Percentiles rank a stretch among this genome's conserved stretches.
Conservation (phyloP, 73 alveolate species). For the Symbiodinium natans region DNA sequence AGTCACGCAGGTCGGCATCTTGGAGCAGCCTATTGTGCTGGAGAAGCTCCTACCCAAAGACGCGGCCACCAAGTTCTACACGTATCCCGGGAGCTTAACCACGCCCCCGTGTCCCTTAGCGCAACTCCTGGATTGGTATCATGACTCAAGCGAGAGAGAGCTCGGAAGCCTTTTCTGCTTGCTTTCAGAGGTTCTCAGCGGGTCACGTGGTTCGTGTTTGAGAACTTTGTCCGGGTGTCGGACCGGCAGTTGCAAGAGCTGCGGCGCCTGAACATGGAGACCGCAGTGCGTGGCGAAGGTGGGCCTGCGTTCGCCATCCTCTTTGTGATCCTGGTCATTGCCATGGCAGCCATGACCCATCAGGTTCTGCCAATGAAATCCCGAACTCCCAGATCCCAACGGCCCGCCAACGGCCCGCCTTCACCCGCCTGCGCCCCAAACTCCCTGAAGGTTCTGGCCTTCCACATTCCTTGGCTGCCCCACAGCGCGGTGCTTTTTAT, state of each 20-base stretch:
- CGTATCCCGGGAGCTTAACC: background rate
- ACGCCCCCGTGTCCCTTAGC: background rate
- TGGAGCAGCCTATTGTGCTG: background rate
- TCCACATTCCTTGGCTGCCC: background rate
- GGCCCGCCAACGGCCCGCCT: too few relatives aligned
- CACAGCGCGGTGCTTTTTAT: background rate
- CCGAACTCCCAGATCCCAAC: too few relatives aligned
- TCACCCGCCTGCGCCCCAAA: too few relatives aligned
- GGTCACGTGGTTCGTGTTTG: background rate
- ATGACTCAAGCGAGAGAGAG: too few relatives aligned
- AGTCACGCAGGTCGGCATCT: background rate
- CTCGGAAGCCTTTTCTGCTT: too few relatives aligned
- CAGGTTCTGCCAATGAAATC: background rate
- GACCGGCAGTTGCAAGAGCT: background rate
- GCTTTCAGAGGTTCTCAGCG: background rate
- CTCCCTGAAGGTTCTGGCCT: background rate
- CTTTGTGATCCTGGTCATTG: background rate
- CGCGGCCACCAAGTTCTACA: background rate
- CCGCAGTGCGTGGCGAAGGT: background rate
- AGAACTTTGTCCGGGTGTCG: constrained; percentile 8
- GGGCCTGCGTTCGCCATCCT: background rate
- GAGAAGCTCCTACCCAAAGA: background rate
- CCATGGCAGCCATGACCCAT: background rate
- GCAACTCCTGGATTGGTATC: too few relatives aligned
- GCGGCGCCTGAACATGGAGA: background rate